Percentiles rank a stretch among this genome's conserved stretches.
Conservation (phyloP, 176 grass and related monocot species). For the Calamus simplicifolius region DNA sequence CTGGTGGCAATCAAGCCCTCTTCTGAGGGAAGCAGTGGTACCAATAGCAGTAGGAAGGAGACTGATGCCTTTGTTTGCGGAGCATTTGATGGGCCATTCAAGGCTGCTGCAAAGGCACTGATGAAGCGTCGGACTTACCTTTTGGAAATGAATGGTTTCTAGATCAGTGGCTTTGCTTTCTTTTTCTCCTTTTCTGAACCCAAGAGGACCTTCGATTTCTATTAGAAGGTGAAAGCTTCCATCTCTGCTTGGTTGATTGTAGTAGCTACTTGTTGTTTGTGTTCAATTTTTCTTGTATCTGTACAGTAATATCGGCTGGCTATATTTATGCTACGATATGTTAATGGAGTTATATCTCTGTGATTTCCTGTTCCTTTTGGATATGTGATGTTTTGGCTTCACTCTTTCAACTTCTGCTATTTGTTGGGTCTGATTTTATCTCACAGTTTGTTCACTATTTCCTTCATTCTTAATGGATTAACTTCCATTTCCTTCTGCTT, state of each 20-base stretch:
- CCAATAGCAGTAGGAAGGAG: slow-evolving; percentile 45
- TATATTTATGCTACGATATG: slow-evolving; percentile 32
- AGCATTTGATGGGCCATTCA: slow-evolving; percentile 69
- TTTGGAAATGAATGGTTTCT: slow-evolving; percentile 95
- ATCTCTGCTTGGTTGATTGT: slow-evolving; percentile 19
- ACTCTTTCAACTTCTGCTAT: no score
- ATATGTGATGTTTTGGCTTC: slow-evolving; percentile 1
- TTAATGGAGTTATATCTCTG: slow-evolving; percentile 11
- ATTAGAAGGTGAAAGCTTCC: slow-evolving; percentile 13
- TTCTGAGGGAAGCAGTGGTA: slow-evolving; percentile 38
- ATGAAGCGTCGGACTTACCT: slow-evolving; percentile 84
- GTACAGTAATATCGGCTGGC: slow-evolving; percentile 38
- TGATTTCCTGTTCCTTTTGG: neutral
- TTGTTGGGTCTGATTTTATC: no score
- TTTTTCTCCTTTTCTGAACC: slow-evolving; percentile 4
- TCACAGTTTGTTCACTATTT: no score
- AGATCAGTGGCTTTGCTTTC: slow-evolving; percentile 10
- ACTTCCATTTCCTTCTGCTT: no score
- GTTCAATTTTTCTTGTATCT: slow-evolving; percentile 7
- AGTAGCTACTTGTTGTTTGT: slow-evolving; percentile 23
- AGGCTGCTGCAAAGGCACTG: slow-evolving; percentile 57
- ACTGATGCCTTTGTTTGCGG: slow-evolving; percentile 48
- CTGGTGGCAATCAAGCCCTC: slow-evolving; percentile 77
- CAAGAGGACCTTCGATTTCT: slow-evolving; percentile 11
- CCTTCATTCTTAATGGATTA: no score